Base-by-base conservation (phyloP, 495 filamentous ascomycete genomes). In the Penicillium arizonense region DNA sequence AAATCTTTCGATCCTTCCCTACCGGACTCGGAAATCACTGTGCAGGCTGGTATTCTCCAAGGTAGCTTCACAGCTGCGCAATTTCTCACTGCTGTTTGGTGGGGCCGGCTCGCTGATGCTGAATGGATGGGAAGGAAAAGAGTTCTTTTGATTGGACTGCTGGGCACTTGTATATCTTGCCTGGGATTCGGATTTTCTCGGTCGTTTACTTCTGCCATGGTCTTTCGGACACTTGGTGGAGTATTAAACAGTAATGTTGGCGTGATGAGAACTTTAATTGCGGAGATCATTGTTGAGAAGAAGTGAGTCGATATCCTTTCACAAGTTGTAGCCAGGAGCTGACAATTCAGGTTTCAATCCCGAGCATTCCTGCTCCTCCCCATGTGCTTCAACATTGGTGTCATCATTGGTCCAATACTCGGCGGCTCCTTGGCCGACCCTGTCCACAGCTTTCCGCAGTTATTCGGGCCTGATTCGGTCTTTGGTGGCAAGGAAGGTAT, bases 211-310 rank as follows among this genome's bases (percentile, higher is more conserved):
- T 75, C 82, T 34, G 90, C 89, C 4, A 70, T 88, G 34, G 54
- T 86, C 23, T 96, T 90, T 62, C 74, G 90, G 20, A 83, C 76
- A 20, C 47, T 92, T n/a, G 89, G 87, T 7, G 90, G 90, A 3
- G 76, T 81, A 9, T 71, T 90, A 55, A 94, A 96, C 68, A 89
- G 89, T 6, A 94, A 91, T 57, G 80, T 91, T 12, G 88, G 88
- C 3, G 88, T 92, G 5, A 83, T 91, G 78, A 77, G 88, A 56
- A 91, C 88, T 3, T 87, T 92, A 85, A 87, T 91, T 59, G 82
- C 82, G 35, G 88, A 92, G 72, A 91, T 84, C 47, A 80, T 91
- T 33, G 78, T 72, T 33, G 88, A 90, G 63, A 86, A 85, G 64
- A 82, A 78, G 74, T 77, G 52, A 20, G 70, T 58, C 32, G 14